Conservation (phyloP, 2,329 filamentous ascomycete genomes). For the Epichloe glyceriae region DNA sequence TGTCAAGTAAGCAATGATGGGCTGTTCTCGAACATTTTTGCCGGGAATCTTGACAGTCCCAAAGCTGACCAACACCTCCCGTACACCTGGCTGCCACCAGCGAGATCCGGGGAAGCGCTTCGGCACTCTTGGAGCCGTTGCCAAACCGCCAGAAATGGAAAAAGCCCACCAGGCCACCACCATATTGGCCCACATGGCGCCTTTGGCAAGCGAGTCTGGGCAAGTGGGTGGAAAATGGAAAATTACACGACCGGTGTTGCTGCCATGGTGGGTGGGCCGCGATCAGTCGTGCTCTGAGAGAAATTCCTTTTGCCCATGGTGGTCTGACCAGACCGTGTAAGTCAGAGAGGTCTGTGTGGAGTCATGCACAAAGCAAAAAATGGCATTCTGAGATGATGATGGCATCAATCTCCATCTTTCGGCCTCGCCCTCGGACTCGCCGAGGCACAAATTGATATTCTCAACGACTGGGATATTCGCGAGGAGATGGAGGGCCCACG, state of each 20-base stretch:
- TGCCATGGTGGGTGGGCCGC: background rate
- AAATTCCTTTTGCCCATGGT: background rate
- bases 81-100: background rate
- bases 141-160: background rate
- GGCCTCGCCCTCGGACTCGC: background rate
- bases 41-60: background rate
- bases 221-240: no score
- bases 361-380: background rate
- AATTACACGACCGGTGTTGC: no score
- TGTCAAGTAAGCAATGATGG: background rate
- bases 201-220: conserved; percentile 3
- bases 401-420: background rate
- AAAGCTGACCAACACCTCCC: background rate
- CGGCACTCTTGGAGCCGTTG: background rate
- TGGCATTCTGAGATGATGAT: background rate
- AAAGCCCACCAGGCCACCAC: background rate
- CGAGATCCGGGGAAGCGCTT: background rate
- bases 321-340: background rate
- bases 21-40: background rate
- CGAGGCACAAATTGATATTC: no score
- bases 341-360: background rate
- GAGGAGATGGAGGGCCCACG: no score
- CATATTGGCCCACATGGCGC: conserved; percentile 3
- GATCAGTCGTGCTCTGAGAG: background rate
- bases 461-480: background rate